Conservation (phyloP, 148 eudicot genomes). For the Suaeda aralocaspica region DNA sequence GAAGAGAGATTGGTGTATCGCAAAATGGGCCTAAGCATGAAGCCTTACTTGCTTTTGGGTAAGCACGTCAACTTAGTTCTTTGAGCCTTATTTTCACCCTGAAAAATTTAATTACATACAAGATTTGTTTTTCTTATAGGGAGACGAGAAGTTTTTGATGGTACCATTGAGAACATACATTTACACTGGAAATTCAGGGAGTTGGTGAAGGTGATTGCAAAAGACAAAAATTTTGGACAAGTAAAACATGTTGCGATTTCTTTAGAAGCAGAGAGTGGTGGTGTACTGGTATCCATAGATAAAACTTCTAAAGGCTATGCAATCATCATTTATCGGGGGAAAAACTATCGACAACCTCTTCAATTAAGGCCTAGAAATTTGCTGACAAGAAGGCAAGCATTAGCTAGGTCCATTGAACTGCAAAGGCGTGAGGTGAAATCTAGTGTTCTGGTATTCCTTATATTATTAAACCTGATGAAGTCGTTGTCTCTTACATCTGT, state of each 20-base stretch:
- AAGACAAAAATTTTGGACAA: constrained; percentile 53
- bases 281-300: constrained; percentile 66
- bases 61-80: constrained; percentile 21
- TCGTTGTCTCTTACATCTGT: neutral
- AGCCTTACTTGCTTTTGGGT: constrained; percentile 81
- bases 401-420: constrained; percentile 87
- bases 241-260: constrained; percentile 75
- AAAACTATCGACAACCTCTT: constrained; percentile 74
- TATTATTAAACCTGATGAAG: neutral
- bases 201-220: constrained; percentile 72
- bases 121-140: constrained; percentile 36
- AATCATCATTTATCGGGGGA: constrained; percentile 85
- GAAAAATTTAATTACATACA: constrained; percentile 9
- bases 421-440: constrained; percentile 80
- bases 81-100: neutral
- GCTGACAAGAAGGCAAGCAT: constrained; percentile 79
- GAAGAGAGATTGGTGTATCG: constrained; percentile 90
- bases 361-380: constrained; percentile 60
- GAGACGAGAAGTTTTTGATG: constrained; percentile 76
- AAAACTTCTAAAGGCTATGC: constrained; percentile 71
- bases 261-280: constrained; percentile 89
- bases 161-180: constrained; percentile 85
- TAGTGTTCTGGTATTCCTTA: neutral
- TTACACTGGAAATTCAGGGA: constrained; percentile 89
- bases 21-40: constrained; percentile 93